phyloP scores from a whole-genome alignment of 495 filamentous ascomycete genomes.

The Cercophora scortea region DNA sequence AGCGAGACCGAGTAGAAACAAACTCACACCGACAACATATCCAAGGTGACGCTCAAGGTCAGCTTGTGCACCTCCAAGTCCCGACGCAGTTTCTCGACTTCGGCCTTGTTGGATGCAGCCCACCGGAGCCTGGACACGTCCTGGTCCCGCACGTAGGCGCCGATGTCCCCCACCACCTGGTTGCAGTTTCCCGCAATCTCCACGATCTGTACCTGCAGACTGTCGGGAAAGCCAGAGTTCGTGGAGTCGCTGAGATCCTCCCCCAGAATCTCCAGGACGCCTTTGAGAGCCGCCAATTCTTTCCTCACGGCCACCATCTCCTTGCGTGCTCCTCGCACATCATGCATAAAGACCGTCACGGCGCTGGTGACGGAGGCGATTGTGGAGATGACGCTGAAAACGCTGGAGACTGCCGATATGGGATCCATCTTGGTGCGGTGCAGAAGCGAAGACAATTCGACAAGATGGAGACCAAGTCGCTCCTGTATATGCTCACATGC shows the following conservation, averaged over 20 bases:
- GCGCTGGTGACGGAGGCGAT: background rate
- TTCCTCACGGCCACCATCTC: slow-evolving; percentile 1
- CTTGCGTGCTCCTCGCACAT: background rate
- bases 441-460: no score
- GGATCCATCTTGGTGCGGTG: background rate
- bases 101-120: background rate
- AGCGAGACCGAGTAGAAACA: background rate
- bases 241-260: background rate
- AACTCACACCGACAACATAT: background rate
- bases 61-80: background rate
- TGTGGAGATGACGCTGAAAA: background rate
- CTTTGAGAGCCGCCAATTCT: background rate
- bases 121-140: background rate
- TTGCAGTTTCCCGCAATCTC: background rate
- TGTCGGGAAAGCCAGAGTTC: background rate
- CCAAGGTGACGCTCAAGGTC: background rate
- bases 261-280: background rate
- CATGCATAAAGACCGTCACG: background rate
- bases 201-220: background rate
- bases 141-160: background rate
- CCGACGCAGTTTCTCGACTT: background rate
- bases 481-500: no score
- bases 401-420: background rate
- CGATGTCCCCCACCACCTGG: background rate
- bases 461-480: no score